phyloP scores from a whole-genome alignment of 2,329 filamentous ascomycete genomes.

The Fusarium sp. region DNA sequence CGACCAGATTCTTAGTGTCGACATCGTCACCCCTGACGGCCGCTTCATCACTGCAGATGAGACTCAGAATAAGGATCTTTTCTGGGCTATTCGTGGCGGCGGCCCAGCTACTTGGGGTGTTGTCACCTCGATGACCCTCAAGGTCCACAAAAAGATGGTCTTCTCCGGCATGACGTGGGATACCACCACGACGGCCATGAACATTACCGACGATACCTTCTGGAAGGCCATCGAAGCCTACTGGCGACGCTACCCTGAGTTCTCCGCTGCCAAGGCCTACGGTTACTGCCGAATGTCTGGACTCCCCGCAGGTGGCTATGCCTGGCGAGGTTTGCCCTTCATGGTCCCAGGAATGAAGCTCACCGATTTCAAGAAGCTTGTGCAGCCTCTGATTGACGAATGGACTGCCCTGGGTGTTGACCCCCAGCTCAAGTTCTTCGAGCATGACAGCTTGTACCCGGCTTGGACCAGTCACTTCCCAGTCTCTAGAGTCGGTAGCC shows the following conservation, averaged over 20 bases:
- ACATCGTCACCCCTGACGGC: constrained; percentile 58
- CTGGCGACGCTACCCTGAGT: constrained; percentile 46
- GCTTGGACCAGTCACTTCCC: constrained; percentile 55
- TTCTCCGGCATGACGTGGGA: constrained; percentile 51
- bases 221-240: constrained; percentile 47
- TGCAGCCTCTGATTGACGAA: constrained; percentile 45
- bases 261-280: constrained; percentile 42
- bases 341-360: constrained; percentile 49
- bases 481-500: constrained; percentile 29
- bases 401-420: constrained; percentile 45
- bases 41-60: constrained; percentile 52
- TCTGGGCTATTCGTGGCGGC: constrained; percentile 61
- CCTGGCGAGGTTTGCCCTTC: background rate
- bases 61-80: constrained; percentile 56
- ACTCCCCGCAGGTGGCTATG: background rate
- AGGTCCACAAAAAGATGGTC: constrained; percentile 45
- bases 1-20: constrained; percentile 60
- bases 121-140: constrained; percentile 49
- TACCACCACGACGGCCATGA: constrained; percentile 43
- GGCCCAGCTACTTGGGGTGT: constrained; percentile 54
- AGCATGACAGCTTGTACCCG: constrained; percentile 49
- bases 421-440: constrained; percentile 45
- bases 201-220: constrained; percentile 45
- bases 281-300: constrained; percentile 31
- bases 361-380: constrained; percentile 45